phyloP scores from a whole-genome alignment of 2,329 filamentous ascomycete genomes.

The Fusarium avenaceum region DNA sequence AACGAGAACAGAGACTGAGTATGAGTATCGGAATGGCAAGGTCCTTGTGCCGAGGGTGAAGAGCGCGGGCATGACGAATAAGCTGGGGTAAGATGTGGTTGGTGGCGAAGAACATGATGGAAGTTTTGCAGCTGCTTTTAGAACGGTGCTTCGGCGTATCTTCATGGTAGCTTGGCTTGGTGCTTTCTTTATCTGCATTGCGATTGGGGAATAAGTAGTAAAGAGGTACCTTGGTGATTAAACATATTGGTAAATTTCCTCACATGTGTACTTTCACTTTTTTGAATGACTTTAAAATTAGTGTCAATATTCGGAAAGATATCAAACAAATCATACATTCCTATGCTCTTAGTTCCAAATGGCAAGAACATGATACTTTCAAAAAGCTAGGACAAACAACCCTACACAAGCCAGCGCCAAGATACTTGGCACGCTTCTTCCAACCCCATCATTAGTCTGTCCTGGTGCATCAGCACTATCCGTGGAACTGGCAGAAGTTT shows the following conservation, averaged over 20 bases:
- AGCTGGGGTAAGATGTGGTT: background rate
- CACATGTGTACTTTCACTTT: too few relatives aligned
- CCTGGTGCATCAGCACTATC: fast-evolving
- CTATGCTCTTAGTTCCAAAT: too few relatives aligned
- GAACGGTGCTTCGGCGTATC: background rate
- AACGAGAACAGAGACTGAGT: slow-evolving; percentile 13
- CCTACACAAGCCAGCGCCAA: background rate
- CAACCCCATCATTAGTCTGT: fast-evolving
- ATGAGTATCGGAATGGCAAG: slow-evolving; percentile 11
- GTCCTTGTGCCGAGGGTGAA: slow-evolving; percentile 12
- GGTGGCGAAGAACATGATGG: background rate
- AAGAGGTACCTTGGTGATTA: too few relatives aligned
- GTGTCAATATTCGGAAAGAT: too few relatives aligned
- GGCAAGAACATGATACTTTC: background rate
- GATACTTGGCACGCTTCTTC: fast-evolving
- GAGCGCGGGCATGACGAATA: background rate
- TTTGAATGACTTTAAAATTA: too few relatives aligned
- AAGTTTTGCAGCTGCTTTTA: background rate
- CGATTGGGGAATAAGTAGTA: too few relatives aligned
- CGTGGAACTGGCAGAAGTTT: background rate
- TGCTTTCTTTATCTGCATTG: too few relatives aligned
- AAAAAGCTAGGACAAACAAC: background rate
- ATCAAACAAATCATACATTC: too few relatives aligned
- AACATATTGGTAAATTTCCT: too few relatives aligned
- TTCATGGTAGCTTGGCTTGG: too few relatives aligned